Base-by-base conservation (phyloP, 163 green algal species). In the Scenedesmus sp. region DNA sequence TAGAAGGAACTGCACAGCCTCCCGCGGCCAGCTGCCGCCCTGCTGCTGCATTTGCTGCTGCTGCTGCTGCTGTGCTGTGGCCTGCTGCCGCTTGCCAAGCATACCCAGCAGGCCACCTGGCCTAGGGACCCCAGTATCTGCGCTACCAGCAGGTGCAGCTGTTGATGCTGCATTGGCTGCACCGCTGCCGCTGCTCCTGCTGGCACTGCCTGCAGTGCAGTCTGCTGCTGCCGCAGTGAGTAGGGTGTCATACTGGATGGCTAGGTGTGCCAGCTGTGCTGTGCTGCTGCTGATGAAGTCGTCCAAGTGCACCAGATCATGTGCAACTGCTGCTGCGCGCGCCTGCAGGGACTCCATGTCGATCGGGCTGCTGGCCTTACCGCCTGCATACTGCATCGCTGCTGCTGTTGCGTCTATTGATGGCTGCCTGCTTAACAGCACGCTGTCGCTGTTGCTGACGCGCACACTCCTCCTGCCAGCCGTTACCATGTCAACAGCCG, bases 291-390 rank as follows among this genome's bases (percentile, higher is more conserved):
- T 77, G 13, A 86, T n/a, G 26, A 89, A 85, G 9, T 92, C 89
- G 18, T 92, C 82, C 82, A 92, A 64, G 2, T 73, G 26, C 3
- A 89, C 82, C 64, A 92, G 82, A 8, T 76, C 89, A n/a, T 60
- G 4, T 16, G 64, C 54, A 0, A 85, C 66, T 46, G 34, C 26
- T 34, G 26, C 84, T 18, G 88, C 88, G 6, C n/a, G 77, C 20
- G 52, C 57, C 8, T 86, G 88, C 77, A 91, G 59, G n/a, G 26
- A 34, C 23, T 3, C 23, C 5, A 90, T 57, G 64, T 84, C 5
- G 2, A 67, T 8, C 10, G 20, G 7, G 52, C 52, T 57, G 6
- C 59, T 7, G 2, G 3, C 5, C 26, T 52, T 66, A 6, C 20
- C 15, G 23, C 66, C 86, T 83, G 86, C 66, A 12, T 54, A 56